Evolutionary conservation across 2,329 filamentous ascomycete species (phyloP).

Genomic region (Fusarium pseudoanthophilum): DNA sequence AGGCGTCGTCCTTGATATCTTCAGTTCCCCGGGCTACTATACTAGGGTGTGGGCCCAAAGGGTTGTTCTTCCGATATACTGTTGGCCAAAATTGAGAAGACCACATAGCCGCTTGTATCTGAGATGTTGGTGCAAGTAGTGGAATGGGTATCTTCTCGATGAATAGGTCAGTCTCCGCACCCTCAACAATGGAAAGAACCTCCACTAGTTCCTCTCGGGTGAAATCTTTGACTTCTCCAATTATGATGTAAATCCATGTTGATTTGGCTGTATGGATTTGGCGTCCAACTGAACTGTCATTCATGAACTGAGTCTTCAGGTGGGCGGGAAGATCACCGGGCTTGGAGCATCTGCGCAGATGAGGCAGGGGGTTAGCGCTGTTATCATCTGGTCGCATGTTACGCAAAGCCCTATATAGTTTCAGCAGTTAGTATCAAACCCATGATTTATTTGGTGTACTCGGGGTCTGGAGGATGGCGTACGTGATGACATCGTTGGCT

Average conservation of each 20-base stretch:
- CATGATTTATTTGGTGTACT: neutral
- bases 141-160: conserved; percentile 76
- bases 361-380: conserved; percentile 72
- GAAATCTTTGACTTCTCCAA: conserved; percentile 63
- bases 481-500: conserved; percentile 80
- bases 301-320: conserved; percentile 70
- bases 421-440: conserved; percentile 27
- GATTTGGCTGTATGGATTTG: conserved; percentile 70
- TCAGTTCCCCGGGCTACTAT: conserved; percentile 76
- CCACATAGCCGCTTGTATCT: conserved; percentile 79
- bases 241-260: conserved; percentile 68
- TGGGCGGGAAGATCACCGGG: conserved; percentile 73
- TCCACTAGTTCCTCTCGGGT: conserved; percentile 63
- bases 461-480: conserved; percentile 48
- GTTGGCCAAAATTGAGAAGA: conserved; percentile 83
- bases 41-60: conserved; percentile 83
- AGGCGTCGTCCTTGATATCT: conserved; percentile 72
- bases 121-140: conserved; percentile 77
- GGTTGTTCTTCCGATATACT: conserved; percentile 87
- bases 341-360: conserved; percentile 82
- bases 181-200: conserved; percentile 60
- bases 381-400: conserved; percentile 65
- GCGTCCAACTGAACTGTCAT: conserved; percentile 63
- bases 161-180: conserved; percentile 63
- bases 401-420: conserved; percentile 61